Percentiles rank a stretch among this genome's conserved stretches.
Evolutionary conservation across 2,329 filamentous ascomycete species (phyloP).

Genomic region (Pyrenochaeta sp.): DNA sequence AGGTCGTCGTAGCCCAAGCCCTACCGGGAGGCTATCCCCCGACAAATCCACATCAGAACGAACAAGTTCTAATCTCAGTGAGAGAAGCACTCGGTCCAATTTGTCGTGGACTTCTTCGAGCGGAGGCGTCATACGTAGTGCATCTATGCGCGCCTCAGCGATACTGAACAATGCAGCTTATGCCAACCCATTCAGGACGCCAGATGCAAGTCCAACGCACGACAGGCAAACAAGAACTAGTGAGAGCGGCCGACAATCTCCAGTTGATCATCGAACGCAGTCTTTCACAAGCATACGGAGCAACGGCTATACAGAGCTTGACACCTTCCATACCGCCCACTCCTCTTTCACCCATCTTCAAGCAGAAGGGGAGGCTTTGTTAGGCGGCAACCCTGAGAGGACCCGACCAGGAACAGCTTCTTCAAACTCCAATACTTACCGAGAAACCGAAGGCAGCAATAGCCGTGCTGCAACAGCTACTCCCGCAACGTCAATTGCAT

Average conservation of each 20-base stretch:
- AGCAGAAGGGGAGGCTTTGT: conserved; percentile 61
- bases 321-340: conserved; percentile 61
- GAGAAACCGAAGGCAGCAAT: conserved; percentile 32
- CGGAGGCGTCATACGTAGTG: conserved; percentile 54
- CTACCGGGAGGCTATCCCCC: conserved; percentile 54
- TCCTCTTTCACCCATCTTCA: conserved; percentile 60
- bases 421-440: conserved; percentile 33
- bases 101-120: conserved; percentile 53
- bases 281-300: conserved; percentile 51
- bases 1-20: conserved; percentile 25
- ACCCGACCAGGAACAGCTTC: conserved; percentile 42
- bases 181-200: conserved; percentile 44
- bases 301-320: conserved; percentile 51
- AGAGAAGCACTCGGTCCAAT: conserved; percentile 57
- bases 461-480: conserved; percentile 37
- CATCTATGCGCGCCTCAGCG: conserved; percentile 55
- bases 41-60: conserved; percentile 59
- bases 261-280: conserved; percentile 32
- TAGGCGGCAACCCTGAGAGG: conserved; percentile 54
- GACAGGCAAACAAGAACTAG: conserved; percentile 23
- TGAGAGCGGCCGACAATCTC: conserved; percentile 29
- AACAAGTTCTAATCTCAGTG: conserved; percentile 65
- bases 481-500: conserved; percentile 33
- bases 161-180: conserved; percentile 44
- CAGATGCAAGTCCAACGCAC: conserved; percentile 43